Base-by-base conservation (phyloP, 1,284 basidiomycete genomes). In the Bjerkandera adusta region DNA sequence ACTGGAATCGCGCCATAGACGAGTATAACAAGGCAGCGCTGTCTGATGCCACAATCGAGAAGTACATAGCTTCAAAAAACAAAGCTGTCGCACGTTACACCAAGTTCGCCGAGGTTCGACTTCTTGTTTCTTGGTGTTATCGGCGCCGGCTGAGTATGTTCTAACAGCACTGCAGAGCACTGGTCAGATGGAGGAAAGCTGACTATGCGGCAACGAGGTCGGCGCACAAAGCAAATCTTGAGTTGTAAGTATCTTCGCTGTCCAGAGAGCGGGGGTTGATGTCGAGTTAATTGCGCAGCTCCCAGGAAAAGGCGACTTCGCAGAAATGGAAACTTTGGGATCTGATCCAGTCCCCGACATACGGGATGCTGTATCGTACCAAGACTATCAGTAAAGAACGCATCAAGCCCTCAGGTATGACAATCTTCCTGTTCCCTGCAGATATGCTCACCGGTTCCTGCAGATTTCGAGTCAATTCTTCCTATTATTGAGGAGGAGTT, bases 21-120 rank as follows among this genome's bases (percentile, higher is more conserved):
- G 61, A 59, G 34, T 54, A 49, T 42, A 63, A 59, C 40, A 59
- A 53, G 35, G 55, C 50, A 0, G 10, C 27, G 1, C 52, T 58
- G 0, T 46, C 50, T 1, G 34, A 43, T 0, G 46, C 41, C 1
- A 51, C 48, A 3, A 18, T 57, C 6, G 39, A 42, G 1, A 48
- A 47, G 7, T 60, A 58, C n/a, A 7, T 43, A 11, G 32, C n/a
- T n/a, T n/a, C n/a, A n/a, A n/a, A n/a, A n/a, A n/a, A n/a, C n/a
- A n/a, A n/a, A n/a, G n/a, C n/a, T n/a, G n/a, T n/a, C n/a, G n/a
- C n/a, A n/a, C n/a, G n/a, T n/a, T n/a, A n/a, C n/a, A n/a, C n/a
- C n/a, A n/a, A n/a, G n/a, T n/a, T n/a, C n/a, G n/a, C n/a, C n/a
- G n/a, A n/a, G n/a, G n/a, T n/a, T n/a, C n/a, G n/a, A n/a, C n/a